Evolutionary conservation across 768 basidiomycete genomes (phyloP).

Genomic region (Epithele typhae): DNA sequence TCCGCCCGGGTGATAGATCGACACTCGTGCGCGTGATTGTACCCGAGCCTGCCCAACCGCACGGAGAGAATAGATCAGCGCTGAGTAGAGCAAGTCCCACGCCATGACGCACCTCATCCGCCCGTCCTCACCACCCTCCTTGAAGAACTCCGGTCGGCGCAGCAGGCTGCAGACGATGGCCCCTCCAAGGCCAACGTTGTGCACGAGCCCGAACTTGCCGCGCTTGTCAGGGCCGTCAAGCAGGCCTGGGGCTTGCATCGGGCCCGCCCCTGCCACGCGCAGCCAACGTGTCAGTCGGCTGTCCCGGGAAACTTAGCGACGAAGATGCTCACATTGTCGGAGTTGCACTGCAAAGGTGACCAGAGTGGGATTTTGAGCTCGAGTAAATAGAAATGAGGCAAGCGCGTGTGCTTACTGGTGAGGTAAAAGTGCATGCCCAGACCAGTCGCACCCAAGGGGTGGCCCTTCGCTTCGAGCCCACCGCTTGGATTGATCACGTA

Average conservation of each 20-base stretch:
- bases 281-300: background rate
- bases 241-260: slow-evolving; percentile 75
- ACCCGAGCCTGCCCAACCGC: slow-evolving; percentile 53
- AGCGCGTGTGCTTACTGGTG: slow-evolving; percentile 46
- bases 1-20: slow-evolving; percentile 57
- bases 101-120: slow-evolving; percentile 46
- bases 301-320: no score
- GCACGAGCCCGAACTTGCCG: slow-evolving; percentile 77
- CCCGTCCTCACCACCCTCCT: slow-evolving; percentile 62
- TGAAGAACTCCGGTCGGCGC: slow-evolving; percentile 74
- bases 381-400: background rate
- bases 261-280: slow-evolving; percentile 62
- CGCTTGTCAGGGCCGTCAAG: slow-evolving; percentile 58
- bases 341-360: slow-evolving; percentile 61
- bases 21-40: slow-evolving; percentile 73
- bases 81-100: background rate
- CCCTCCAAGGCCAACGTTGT: slow-evolving; percentile 81
- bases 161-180: slow-evolving; percentile 75
- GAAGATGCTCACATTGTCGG: slow-evolving; percentile 47
- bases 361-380: no score
- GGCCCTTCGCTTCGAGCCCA: slow-evolving; percentile 85
- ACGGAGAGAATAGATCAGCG: background rate
- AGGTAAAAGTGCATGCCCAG: slow-evolving; percentile 88
- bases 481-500: slow-evolving; percentile 84
- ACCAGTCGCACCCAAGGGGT: slow-evolving; percentile 80